phyloP scores from a whole-genome alignment of 1,284 basidiomycete genomes.

The Microbotryum intermedium region DNA sequence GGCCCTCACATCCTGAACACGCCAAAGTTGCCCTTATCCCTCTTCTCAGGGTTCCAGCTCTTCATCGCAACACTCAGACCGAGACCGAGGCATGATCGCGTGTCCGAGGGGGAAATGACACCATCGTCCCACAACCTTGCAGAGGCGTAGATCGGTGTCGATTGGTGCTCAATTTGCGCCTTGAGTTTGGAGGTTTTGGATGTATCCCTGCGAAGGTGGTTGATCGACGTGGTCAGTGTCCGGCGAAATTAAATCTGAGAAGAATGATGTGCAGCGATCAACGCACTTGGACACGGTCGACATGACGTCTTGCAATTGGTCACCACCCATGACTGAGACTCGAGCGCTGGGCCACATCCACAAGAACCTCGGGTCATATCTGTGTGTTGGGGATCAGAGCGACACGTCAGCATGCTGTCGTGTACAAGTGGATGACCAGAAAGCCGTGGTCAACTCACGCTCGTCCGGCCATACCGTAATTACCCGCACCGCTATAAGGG shows the following conservation, averaged over 20 bases:
- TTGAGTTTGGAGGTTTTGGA: conserved; percentile 63
- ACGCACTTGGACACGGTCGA: conserved; percentile 55
- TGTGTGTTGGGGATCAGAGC: conserved; percentile 40
- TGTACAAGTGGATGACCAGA: not conserved
- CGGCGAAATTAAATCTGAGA: not conserved
- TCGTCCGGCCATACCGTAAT: conserved; percentile 60
- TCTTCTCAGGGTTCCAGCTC: conserved; percentile 36
- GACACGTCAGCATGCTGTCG: not conserved
- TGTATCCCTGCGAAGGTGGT: conserved; percentile 52
- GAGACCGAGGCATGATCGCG: conserved; percentile 74
- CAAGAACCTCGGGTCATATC: conserved; percentile 85
- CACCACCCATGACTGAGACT: conserved; percentile 86
- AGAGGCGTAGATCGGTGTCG: conserved; percentile 73
- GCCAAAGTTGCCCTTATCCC: conserved; percentile 67
- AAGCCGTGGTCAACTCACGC: not conserved
- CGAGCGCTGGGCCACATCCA: conserved; percentile 99
- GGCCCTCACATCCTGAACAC: conserved; percentile 72
- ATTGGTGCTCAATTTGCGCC: conserved; percentile 75
- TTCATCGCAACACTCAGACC: conserved; percentile 60
- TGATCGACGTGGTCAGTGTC: not conserved
- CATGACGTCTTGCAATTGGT: conserved; percentile 90
- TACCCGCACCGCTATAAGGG: conserved; percentile 53
- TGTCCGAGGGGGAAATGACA: conserved; percentile 84
- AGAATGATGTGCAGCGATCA: not conserved
- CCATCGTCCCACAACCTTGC: conserved; percentile 81